Percentiles rank a stretch among this genome's conserved stretches.
Conservation (phyloP, 306 rosid species). For the Medicago arabica region DNA sequence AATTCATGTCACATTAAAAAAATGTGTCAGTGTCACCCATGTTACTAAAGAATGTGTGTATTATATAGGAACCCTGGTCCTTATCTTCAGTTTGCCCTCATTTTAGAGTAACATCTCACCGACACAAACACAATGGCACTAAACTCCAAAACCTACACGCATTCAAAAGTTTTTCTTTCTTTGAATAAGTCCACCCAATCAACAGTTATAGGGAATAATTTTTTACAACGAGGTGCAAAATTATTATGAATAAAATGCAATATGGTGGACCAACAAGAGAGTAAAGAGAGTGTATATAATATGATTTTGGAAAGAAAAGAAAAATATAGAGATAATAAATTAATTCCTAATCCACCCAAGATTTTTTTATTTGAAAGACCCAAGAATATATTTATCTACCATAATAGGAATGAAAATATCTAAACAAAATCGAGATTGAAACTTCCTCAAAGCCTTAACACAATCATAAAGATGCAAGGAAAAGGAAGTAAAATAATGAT, state of each 20-base stretch:
- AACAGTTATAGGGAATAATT: constrained; percentile 11
- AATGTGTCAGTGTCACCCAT: constrained; percentile 29
- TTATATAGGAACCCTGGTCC: constrained; percentile 1
- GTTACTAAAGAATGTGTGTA: constrained; percentile 37
- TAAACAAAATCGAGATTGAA: not conserved
- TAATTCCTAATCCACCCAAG: not conserved
- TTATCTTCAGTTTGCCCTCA: constrained; percentile 13
- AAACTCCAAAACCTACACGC: constrained; percentile 25
- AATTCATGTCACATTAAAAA: constrained; percentile 19
- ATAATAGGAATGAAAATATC: not conserved
- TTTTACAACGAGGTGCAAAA: constrained; percentile 22
- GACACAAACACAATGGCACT: constrained; percentile 36
- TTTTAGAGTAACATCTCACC: constrained; percentile 39
- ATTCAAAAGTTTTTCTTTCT: not conserved
- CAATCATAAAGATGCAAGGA: not conserved
- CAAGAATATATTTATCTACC: not conserved
- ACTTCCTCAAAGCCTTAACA: not conserved
- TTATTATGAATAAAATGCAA: not conserved
- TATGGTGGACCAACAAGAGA: too few relatives aligned
- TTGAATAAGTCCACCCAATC: not conserved
- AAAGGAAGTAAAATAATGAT: not conserved
- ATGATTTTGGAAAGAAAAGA: not conserved
- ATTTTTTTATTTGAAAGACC: too few relatives aligned
- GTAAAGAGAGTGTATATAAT: too few relatives aligned
- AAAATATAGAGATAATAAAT: not conserved